Conservation (phyloP, 2,329 filamentous ascomycete genomes). For the Colletotrichum camelliae region DNA sequence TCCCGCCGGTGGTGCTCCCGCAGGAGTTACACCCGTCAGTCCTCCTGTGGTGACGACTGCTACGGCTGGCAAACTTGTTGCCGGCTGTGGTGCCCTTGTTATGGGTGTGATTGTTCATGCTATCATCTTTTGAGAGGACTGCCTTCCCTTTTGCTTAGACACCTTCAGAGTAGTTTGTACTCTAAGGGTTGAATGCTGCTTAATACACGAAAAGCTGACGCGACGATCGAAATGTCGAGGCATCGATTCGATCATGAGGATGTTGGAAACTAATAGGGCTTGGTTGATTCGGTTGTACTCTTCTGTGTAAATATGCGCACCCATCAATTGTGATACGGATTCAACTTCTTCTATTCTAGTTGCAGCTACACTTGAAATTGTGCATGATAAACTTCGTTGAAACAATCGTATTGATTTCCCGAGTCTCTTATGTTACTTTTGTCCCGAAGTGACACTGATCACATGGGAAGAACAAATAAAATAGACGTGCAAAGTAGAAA, state of each 20-base stretch:
- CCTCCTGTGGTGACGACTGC: background rate
- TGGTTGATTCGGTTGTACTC: background rate
- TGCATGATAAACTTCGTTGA: no score
- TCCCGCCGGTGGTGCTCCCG: background rate
- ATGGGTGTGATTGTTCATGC: background rate
- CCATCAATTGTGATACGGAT: background rate
- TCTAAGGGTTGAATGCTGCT: background rate
- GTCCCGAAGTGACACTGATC: no score
- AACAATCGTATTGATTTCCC: no score
- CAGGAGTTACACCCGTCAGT: background rate
- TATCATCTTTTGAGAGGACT: background rate
- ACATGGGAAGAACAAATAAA: no score
- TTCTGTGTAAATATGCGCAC: background rate
- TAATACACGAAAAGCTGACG: background rate
- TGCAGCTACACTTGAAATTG: no score
- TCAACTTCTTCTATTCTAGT: background rate
- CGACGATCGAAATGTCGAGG: background rate
- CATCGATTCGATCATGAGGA: background rate
- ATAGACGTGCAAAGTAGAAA: no score
- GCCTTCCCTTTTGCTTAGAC: background rate
- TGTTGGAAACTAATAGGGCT: background rate
- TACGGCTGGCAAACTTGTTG: constrained; percentile 20
- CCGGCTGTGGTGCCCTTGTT: constrained; percentile 2
- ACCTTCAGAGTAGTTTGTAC: background rate
- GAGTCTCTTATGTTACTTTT: fast-evolving